phyloP scores from a whole-genome alignment of 768 basidiomycete genomes.

The Leucocoprinus birnbaumii region DNA sequence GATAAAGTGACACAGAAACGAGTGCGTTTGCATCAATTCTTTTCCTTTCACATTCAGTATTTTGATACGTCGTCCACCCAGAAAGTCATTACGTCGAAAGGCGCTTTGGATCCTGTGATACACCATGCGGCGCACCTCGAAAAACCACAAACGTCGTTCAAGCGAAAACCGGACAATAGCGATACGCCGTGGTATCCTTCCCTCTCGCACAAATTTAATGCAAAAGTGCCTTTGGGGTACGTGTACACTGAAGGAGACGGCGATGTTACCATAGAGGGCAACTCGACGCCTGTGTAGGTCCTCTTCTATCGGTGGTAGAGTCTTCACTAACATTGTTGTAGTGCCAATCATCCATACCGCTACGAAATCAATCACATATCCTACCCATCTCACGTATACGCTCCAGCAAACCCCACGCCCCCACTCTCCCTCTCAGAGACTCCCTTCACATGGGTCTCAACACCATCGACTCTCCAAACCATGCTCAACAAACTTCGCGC shows the following conservation, averaged over 20 bases:
- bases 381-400: constrained; percentile 67
- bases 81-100: constrained; percentile 31
- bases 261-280: constrained; percentile 18
- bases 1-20: constrained; percentile 25
- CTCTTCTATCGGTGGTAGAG: not conserved
- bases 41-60: not conserved
- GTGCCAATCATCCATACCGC: constrained; percentile 72
- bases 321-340: constrained; percentile 11
- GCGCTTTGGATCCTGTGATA: constrained; percentile 55
- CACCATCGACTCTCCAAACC: constrained; percentile 44
- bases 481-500: constrained; percentile 69
- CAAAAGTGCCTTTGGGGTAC: constrained; percentile 79
- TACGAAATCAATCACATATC: constrained; percentile 77
- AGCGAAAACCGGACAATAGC: constrained; percentile 48
- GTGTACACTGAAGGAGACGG: constrained; percentile 31
- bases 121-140: constrained; percentile 72
- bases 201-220: constrained; percentile 77
- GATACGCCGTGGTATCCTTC: constrained; percentile 66
- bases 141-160: constrained; percentile 84
- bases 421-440: constrained; percentile 63
- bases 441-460: constrained; percentile 71
- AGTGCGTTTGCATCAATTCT: constrained; percentile 13
- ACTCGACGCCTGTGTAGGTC: constrained; percentile 28
- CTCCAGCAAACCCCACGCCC: constrained; percentile 40
- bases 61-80: constrained; percentile 14